Evolutionary conservation across 2,329 filamentous ascomycete species (phyloP).

Genomic region (Neonectria magnoliae): DNA sequence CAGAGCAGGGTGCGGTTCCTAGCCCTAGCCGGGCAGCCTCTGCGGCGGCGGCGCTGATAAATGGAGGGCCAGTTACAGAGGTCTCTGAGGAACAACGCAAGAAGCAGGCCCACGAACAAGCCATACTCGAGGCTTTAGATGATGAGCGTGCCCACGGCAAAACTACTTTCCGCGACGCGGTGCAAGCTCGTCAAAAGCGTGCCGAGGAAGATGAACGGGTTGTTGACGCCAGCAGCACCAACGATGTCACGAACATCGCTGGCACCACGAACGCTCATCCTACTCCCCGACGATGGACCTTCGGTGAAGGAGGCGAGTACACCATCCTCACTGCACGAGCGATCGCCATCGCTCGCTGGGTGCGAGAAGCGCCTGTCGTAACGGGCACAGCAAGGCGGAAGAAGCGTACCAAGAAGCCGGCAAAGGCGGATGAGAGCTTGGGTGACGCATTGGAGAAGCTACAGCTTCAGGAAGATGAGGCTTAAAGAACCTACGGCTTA

Average conservation of each 20-base stretch:
- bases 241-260: not conserved
- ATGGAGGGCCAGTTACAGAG: slow-evolving; percentile 44
- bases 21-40: slow-evolving; percentile 30
- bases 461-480: slow-evolving; percentile 14
- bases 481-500: not conserved
- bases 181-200: slow-evolving; percentile 68
- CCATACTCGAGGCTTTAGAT: slow-evolving; percentile 72
- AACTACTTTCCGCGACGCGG: slow-evolving; percentile 70
- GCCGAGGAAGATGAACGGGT: slow-evolving; percentile 62
- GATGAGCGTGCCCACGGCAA: slow-evolving; percentile 76
- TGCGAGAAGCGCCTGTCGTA: slow-evolving; percentile 65
- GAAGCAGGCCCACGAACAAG: slow-evolving; percentile 70
- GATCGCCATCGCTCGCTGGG: slow-evolving; percentile 75
- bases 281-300: slow-evolving; percentile 65
- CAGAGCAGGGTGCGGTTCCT: slow-evolving; percentile 30
- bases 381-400: slow-evolving; percentile 52
- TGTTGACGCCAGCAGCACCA: not conserved
- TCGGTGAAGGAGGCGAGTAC: slow-evolving; percentile 75
- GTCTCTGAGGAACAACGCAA: slow-evolving; percentile 61
- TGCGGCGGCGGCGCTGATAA: slow-evolving; percentile 40
- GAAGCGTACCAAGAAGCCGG: slow-evolving; percentile 44
- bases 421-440: slow-evolving; percentile 19
- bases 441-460: slow-evolving; percentile 25
- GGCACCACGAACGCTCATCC: not conserved
- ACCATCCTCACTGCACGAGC: slow-evolving; percentile 76